Evolutionary conservation across 2,329 filamentous ascomycete genomes (phyloP), one percentile per base, ranked within the genome.

Genomic region (Diaporthe sp.): DNA sequence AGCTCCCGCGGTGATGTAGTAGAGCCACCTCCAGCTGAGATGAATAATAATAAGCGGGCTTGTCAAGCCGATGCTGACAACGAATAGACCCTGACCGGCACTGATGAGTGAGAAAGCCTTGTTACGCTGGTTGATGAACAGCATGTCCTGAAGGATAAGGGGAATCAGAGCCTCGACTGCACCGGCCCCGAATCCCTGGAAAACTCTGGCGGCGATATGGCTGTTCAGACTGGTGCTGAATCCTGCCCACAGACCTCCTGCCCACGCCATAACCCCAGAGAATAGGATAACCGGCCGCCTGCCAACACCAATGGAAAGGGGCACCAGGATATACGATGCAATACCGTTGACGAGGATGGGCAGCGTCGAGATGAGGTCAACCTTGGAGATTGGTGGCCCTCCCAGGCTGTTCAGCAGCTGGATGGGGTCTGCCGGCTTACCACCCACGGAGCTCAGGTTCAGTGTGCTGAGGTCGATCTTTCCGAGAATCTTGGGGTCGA

Each of bases 81-180:
- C 74, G 30, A 78, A 73, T 22, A 78, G 39, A n/a, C 76, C 77
- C 50, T 77, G 75, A 19, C 78, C 78, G 17, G 77, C 75, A 61
- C 72, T 73, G 56, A 78, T 70, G 32, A 75, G 72, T n/a, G 78
- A 76, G 39, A 79, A 72, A 7, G 78, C 78, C 56, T 73, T 76
- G 73, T 77, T 78, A 15, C 78, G 75, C 72, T 79, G 75, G 58
- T 79, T 76, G 37, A 79, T 77, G 66, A 79, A 79, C 66, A 78
- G 69, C 53, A 79, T 73, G 32, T 79, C 78, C 73, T 79, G 78
- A 10, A 79, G 72, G 25, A 79, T 79, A 2, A 79, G 73, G 6
- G 78, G 78, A 10, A 79, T 73, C 17, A 79, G 74, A n/a, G 78
- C 77, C 63, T 79, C 78, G 50, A 79, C 77, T 2, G 78, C 76